Conservation (phyloP, 1,139 yeast genomes). For the Maudiozyma humilis region DNA sequence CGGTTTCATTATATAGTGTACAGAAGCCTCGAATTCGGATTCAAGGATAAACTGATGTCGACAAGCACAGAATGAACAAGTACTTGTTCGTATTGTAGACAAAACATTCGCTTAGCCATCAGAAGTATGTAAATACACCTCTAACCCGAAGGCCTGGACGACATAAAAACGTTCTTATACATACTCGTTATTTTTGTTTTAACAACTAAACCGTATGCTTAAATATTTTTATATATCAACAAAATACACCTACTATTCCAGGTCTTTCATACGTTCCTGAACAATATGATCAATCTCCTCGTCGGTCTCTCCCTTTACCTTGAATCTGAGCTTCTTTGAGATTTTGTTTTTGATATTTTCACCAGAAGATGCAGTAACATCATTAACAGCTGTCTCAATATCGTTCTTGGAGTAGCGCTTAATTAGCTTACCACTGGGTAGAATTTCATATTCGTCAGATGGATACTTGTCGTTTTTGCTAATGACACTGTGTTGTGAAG, state of each 20-base stretch:
- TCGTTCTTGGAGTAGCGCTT: conserved; percentile 33
- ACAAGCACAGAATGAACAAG: no score
- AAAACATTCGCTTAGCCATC: no score
- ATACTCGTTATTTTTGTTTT: no score
- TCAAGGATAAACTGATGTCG: no score
- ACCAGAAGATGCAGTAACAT: not conserved
- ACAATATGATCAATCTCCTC: conserved; percentile 56
- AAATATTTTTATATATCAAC: not conserved
- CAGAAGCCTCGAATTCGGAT: no score
- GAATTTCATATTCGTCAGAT: conserved; percentile 39
- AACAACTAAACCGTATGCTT: no score
- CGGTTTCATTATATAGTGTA: no score
- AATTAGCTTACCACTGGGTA: conserved; percentile 64
- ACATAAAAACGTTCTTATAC: no score
- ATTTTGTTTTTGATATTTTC: conserved; percentile 15
- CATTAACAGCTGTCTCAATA: not conserved
- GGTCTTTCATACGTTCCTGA: conserved; percentile 42
- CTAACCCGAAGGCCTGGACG: no score
- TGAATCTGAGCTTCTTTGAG: conserved; percentile 33
- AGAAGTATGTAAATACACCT: no score
- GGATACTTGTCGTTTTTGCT: conserved; percentile 10
- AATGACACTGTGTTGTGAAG: not conserved
- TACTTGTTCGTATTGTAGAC: no score
- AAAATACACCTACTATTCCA: conserved; percentile 24
- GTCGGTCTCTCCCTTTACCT: conserved; percentile 31